Evolutionary conservation across 1,139 yeast species (phyloP), one percentile per base, ranked within the genome.

Genomic region (Lodderomyces beijingensis): DNA sequence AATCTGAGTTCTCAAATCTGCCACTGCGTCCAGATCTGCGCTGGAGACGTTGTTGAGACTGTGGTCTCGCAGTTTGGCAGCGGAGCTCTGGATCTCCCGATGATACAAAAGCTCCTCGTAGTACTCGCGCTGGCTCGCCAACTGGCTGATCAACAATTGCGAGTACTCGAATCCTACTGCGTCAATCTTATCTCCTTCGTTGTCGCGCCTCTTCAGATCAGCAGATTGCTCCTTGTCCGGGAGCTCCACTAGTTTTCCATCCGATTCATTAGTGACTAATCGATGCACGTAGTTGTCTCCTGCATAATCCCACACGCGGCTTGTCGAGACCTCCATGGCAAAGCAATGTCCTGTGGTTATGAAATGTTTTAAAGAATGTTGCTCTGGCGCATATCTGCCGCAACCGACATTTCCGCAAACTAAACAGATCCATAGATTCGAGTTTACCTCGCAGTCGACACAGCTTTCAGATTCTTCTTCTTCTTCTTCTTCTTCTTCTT

Each of bases 271-370:
- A 39, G 89, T 86, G 3, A 89, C 72, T 28, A 89, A 59, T 33
- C 96, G 62, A 57, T 89, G 97, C 4, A 89, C 96, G 54, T 88
- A 89, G 42, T 79, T 79, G 51, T 89, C 96, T 1, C 91, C 91
- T 0, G 91, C 89, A 53, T 89, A 89, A 53, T 89, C 96, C 97
- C 97, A 89, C 2, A 89, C 95, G 31, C 97, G 64, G 40, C 89
- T 93, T 0, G 95, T 77, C 12, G 68, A 63, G 28, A 84, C 65
- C 51, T 88, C 96, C 96, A 89, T 87, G 0, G 96, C 85, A 59
- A 86, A 89, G 50, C 95, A 85, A 55, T 89, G 97, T 3, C 85
- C 82, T 0, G 95, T 80, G 11, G 65, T 65, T 13, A 79, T 74
- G 54, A 77, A 88, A 55, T 89, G 97, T 43, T 80, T 76, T 30